phyloP scores from a whole-genome alignment of 176 grass and related monocot genomes.

The Ensete glaucum region DNA sequence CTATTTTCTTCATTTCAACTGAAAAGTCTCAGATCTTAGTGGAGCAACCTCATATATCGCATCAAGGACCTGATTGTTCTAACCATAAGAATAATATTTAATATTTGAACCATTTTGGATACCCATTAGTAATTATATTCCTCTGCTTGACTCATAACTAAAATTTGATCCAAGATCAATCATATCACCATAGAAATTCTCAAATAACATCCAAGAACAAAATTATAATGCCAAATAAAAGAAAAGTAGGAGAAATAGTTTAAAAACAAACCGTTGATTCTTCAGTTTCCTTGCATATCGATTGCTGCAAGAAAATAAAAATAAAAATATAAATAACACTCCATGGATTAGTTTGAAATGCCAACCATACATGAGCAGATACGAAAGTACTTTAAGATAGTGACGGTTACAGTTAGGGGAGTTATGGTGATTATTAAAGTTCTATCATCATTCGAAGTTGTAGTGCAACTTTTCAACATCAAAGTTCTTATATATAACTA shows the following conservation, averaged over 20 bases:
- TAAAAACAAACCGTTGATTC: neutral
- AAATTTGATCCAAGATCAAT: too few relatives aligned
- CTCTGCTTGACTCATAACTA: too few relatives aligned
- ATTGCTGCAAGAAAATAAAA: conserved; percentile 2
- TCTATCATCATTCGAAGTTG: neutral
- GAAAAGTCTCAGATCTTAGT: too few relatives aligned
- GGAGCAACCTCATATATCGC: too few relatives aligned
- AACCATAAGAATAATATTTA: too few relatives aligned
- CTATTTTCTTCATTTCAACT: too few relatives aligned
- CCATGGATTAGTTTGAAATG: neutral
- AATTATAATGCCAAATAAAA: neutral
- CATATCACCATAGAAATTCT: neutral
- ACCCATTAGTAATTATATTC: too few relatives aligned
- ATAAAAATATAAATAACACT: neutral
- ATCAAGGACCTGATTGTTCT: too few relatives aligned
- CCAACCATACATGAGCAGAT: neutral
- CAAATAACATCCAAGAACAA: neutral
- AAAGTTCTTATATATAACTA: neutral
- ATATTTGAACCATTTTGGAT: too few relatives aligned
- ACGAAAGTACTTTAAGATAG: neutral
- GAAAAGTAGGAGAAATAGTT: neutral
- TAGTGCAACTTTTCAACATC: too few relatives aligned
- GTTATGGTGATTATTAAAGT: neutral
- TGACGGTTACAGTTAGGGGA: neutral
- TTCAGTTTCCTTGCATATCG: conserved; percentile 7